Evolutionary conservation across 257 asterid species (phyloP), one percentile per base, ranked within the genome.

Genomic region (Petunia secreta): DNA sequence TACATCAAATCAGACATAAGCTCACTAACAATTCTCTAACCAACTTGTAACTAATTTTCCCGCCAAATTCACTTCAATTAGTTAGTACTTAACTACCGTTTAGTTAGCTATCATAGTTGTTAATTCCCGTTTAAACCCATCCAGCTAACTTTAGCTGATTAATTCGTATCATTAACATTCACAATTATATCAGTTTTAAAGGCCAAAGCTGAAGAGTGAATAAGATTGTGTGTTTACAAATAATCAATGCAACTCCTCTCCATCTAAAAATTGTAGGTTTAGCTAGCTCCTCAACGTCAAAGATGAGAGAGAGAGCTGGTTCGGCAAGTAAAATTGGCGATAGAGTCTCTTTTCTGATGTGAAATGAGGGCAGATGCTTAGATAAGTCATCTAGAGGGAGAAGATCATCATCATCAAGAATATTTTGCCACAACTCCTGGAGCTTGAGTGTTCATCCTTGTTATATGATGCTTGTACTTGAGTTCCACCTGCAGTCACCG

Each of bases 321-420:
- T 66, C 14, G 50, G 34, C 52, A 25, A 44, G 82, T 53, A 75
- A 63, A 43, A 36, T 62, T 77, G 13, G 52, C 79, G 85, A 55
- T 39, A 83, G 69, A 79, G 77, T 80, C 71, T 83, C 93, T 60
- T 89, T 89, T 83, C 77, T 87, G 66, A 82, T 83, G 59, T 73
- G 85, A 75, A 85, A 48, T 38, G 88, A 63, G 48, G 89, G 65
- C 80, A 83, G 83, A 66, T 69, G 64, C 46, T 83, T 83, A 68
- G 63, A 83, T 10, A 58, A 71, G 65, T 87, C 85, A 58, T 83
- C 94, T 79, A 83, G 87, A 85, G 80, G 69, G 82, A 92, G 78
- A 44, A 87, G 88, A 77, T 89, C 94, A 79, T 91, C 94, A 65
- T 65, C 73, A 2, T 46, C 71, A 67, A 62, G 39, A 52, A 78